Evolutionary conservation across 371 early-diverging fungal genomes (phyloP).

Genomic region (Mortierella sp.): DNA sequence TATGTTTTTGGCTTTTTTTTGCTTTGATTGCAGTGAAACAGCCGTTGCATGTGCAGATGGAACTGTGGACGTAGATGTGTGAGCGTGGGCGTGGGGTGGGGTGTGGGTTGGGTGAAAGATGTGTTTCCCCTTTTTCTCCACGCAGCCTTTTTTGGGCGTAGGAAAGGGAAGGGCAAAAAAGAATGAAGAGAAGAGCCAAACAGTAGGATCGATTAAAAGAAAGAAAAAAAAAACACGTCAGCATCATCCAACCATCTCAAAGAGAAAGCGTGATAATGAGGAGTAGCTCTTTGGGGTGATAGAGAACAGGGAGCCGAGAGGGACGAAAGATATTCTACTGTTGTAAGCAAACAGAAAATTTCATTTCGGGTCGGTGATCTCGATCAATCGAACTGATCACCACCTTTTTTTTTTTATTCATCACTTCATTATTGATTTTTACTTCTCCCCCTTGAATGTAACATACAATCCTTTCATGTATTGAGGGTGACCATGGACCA

Average conservation of each 20-base stretch:
- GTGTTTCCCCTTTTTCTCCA: not conserved
- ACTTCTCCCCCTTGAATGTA: not conserved
- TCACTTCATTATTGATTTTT: not conserved
- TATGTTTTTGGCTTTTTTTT: not conserved
- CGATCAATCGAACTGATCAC: not conserved
- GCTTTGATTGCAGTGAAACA: constrained; percentile 2
- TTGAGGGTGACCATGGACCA: not conserved
- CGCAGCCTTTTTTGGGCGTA: not conserved
- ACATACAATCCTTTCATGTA: not conserved
- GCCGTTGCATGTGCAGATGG: not conserved
- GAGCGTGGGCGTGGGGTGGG: not conserved
- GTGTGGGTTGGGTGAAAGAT: not conserved
- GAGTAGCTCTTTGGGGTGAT: not conserved
- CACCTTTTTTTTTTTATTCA: not conserved
- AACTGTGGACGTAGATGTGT: not conserved
- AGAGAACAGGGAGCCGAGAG: not conserved
- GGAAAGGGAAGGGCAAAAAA: not conserved
- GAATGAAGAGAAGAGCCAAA: not conserved
- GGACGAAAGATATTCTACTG: not conserved
- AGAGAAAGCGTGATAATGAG: not conserved
- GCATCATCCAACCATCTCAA: not conserved
- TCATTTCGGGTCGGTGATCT: constrained; percentile 12
- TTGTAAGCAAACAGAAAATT: not conserved
- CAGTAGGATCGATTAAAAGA: not conserved
- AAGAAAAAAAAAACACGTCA: not conserved